Conservation (phyloP, 2,329 filamentous ascomycete species). For the Arthrobotrys musiformis region DNA sequence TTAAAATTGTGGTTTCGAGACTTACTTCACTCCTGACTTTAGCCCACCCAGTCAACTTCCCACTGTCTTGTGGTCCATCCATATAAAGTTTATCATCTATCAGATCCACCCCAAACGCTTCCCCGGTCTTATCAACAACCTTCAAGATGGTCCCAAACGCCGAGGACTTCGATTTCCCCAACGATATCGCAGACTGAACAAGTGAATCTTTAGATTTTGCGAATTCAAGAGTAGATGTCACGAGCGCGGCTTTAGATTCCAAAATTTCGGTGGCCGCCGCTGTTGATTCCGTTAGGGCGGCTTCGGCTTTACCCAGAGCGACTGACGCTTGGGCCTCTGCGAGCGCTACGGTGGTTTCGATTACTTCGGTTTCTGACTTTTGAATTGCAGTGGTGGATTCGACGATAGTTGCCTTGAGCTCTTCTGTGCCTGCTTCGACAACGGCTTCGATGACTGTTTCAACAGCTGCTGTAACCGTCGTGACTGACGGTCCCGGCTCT, state of each 20-base stretch:
- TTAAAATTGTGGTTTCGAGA: neutral
- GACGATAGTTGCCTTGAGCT: slow-evolving; percentile 4
- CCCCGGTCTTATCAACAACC: slow-evolving; percentile 19
- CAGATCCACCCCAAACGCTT: slow-evolving; percentile 25
- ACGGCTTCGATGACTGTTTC: slow-evolving; percentile 5
- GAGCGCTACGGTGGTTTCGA: slow-evolving; percentile 13
- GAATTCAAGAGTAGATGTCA: slow-evolving; percentile 7
- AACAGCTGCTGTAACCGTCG: neutral
- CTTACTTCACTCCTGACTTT: slow-evolving; percentile 42
- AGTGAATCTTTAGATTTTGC: slow-evolving; percentile 41
- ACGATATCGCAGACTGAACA: slow-evolving; percentile 19
- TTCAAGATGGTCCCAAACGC: slow-evolving; percentile 8
- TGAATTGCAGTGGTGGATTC: slow-evolving; percentile 6
- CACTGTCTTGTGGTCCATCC: neutral
- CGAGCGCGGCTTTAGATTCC: slow-evolving; percentile 17
- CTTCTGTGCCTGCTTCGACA: neutral
- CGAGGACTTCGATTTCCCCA: slow-evolving; percentile 30
- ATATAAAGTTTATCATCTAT: slow-evolving; percentile 13
- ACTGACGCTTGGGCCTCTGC: slow-evolving; percentile 20
- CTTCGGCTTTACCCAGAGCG: slow-evolving; percentile 18
- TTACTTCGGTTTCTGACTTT: neutral
- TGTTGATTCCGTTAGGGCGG: neutral
- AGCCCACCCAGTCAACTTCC: slow-evolving; percentile 28
- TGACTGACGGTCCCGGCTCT: slow-evolving; percentile 4
- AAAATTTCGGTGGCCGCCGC: neutral